phyloP scores from a whole-genome alignment of 2,329 filamentous ascomycete species.

The Colletotrichum cordylinicola region DNA sequence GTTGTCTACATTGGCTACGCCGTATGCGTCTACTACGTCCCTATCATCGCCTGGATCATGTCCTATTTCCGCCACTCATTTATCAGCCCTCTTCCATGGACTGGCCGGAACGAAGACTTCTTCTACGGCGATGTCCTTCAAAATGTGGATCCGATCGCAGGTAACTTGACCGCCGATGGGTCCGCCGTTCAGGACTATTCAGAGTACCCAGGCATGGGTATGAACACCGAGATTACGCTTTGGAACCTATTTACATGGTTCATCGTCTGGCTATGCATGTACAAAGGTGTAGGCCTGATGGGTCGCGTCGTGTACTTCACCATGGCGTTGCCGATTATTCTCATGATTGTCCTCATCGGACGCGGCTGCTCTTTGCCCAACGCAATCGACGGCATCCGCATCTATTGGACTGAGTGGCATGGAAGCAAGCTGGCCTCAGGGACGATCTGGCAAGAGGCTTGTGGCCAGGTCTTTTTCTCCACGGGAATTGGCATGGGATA shows the following conservation, averaged over 20 bases:
- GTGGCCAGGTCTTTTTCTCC: slow-evolving; percentile 48
- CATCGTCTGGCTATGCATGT: slow-evolving; percentile 61
- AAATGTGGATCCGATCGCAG: slow-evolving; percentile 32
- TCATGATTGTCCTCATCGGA: slow-evolving; percentile 56
- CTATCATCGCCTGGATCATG: slow-evolving; percentile 62
- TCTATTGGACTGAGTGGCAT: slow-evolving; percentile 45
- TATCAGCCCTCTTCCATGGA: slow-evolving; percentile 57
- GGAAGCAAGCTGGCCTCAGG: slow-evolving; percentile 50
- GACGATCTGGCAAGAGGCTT: slow-evolving; percentile 58
- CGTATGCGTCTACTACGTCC: slow-evolving; percentile 59
- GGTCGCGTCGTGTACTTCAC: slow-evolving; percentile 62
- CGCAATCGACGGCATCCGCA: slow-evolving; percentile 51
- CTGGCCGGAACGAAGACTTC: slow-evolving; percentile 48
- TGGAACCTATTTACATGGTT: slow-evolving; percentile 63
- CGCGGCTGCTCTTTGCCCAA: slow-evolving; percentile 56
- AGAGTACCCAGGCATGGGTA: slow-evolving; percentile 43
- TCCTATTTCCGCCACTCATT: slow-evolving; percentile 60
- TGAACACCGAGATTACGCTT: slow-evolving; percentile 58
- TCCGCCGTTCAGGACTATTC: slow-evolving; percentile 43
- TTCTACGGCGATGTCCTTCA: neutral
- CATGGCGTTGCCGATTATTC: slow-evolving; percentile 60
- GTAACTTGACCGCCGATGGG: slow-evolving; percentile 33
- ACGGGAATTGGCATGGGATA: slow-evolving; percentile 46
- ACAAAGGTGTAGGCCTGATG: slow-evolving; percentile 59
- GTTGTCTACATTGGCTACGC: slow-evolving; percentile 55